Percentiles rank a stretch among this genome's conserved stretches.
Conservation (phyloP, 2,329 filamentous ascomycete species). For the Neofusicoccum parvum region DNA sequence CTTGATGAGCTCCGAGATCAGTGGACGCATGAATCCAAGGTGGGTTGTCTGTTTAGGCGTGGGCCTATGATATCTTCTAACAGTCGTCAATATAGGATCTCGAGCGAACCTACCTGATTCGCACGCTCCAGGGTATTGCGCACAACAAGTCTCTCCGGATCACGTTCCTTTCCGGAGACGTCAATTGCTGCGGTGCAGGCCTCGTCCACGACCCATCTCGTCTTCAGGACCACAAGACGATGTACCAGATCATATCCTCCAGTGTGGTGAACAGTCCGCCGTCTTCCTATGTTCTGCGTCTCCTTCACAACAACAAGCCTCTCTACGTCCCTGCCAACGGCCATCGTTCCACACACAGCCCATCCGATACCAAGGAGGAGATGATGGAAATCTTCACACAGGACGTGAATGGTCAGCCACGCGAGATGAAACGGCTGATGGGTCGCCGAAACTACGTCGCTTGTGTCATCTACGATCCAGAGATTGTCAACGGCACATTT, state of each 20-base stretch:
- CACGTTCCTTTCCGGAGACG: conserved; percentile 92
- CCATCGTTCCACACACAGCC: conserved; percentile 66
- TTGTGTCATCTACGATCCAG: conserved; percentile 91
- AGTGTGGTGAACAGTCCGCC: conserved; percentile 90
- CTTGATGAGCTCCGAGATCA: conserved; percentile 92
- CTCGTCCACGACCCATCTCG: conserved; percentile 91
- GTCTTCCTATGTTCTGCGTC: conserved; percentile 81
- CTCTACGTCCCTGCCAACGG: conserved; percentile 92
- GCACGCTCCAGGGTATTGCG: conserved; percentile 91
- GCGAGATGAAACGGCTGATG: conserved; percentile 92
- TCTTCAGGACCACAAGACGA: conserved; percentile 94
- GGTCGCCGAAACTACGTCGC: conserved; percentile 89
- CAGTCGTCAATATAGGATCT: conserved; percentile 63
- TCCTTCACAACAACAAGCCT: conserved; percentile 92
- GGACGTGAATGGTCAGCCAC: conserved; percentile 79
- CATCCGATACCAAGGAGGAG: conserved; percentile 94
- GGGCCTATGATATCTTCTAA: conserved; percentile 10
- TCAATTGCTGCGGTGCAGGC: conserved; percentile 89
- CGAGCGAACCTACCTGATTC: conserved; percentile 92
- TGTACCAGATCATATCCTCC: conserved; percentile 97
- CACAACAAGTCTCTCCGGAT: conserved; percentile 95
- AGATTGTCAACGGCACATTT: conserved; percentile 61
- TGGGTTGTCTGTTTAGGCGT: conserved; percentile 32
- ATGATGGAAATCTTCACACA: conserved; percentile 99
- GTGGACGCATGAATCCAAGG: conserved; percentile 97